Evolutionary conservation across 176 grass and related monocot species (phyloP), one percentile per base, ranked within the genome.

Genomic region (Pontederia crassipes): DNA sequence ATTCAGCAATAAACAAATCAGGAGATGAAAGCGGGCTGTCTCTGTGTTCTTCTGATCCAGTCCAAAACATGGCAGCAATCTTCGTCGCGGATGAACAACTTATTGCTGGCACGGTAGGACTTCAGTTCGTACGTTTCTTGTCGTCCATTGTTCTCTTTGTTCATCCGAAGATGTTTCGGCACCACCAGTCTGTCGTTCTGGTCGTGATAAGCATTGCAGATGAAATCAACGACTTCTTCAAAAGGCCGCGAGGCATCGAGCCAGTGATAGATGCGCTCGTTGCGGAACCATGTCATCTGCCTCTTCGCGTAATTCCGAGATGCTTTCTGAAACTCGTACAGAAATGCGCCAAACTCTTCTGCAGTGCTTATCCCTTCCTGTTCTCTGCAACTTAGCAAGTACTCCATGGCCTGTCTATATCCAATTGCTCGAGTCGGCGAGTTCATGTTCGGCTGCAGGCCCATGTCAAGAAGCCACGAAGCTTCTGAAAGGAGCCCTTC

Each of bases 361-460:
- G 77, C 17, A 29, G 81, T 77, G 83, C 86, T 95, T 56, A 68
- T 77, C 11, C 90, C 85, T 52, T 75, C 83, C 12, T 74, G 73
- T 57, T 78, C 61, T 52, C 80, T 83, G 72, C 91, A 96, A 11
- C 75, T 78, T 51, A 79, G 27, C 65, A 96, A 74, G 71, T 85
- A 90, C 13, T 79, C 77, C 91, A 90, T 96, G 55, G 91, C 51
- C 59, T 96, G 91, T 62, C 81, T 86, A 72, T 96, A 96, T 49
- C 86, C 82, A 2, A 90, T 90, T 17, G 90, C 78, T 56, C 90
- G 72, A 53, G 64, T 86, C 12, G 89, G 77, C 0, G 85, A 83
- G 55, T 83, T 89, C 35, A 75, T 81, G 35, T 78, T 62, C 2
- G 89, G 89, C 3, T 61, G 75, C 72, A 95, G 46, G 47, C 82